Percentiles rank a stretch among this genome's conserved stretches.
phyloP scores from a whole-genome alignment of 805 yeast genomes.

The Danielia oregonensis region DNA sequence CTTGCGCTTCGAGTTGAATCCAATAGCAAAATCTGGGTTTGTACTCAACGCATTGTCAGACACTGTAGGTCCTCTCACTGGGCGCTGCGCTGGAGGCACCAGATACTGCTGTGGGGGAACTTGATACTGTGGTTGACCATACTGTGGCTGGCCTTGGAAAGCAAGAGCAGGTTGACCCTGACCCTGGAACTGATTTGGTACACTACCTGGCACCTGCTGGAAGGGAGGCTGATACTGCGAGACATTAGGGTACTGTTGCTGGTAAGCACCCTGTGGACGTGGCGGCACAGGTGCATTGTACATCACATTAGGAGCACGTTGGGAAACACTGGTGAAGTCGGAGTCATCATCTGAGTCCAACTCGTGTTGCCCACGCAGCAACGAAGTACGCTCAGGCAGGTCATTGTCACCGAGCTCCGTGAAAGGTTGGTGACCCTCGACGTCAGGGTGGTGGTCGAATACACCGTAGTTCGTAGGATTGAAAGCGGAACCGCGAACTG shows the following conservation, averaged over 20 bases:
- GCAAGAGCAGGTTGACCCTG: background rate
- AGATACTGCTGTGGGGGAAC: background rate
- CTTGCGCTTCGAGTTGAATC: constrained; percentile 18
- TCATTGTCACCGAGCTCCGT: constrained; percentile 33
- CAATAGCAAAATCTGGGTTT: constrained; percentile 40
- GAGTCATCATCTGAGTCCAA: constrained; percentile 46
- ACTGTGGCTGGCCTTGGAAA: too few species aligned
- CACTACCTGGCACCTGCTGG: background rate
- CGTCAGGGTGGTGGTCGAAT: constrained; percentile 43
- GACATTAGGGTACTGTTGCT: constrained; percentile 5
- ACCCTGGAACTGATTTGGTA: background rate
- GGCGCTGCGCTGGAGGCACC: constrained; percentile 9
- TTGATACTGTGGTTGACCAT: constrained; percentile 3
- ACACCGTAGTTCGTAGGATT: constrained; percentile 25
- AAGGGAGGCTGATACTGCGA: constrained; percentile 8
- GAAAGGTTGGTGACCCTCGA: constrained; percentile 44
- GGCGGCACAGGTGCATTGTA: constrained; percentile 8
- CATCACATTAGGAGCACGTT: constrained; percentile 63
- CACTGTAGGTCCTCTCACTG: constrained; percentile 26
- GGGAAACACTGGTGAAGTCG: constrained; percentile 75
- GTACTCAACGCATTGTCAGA: constrained; percentile 36
- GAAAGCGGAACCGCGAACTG: constrained; percentile 15
- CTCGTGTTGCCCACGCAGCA: constrained; percentile 6
- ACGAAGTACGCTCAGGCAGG: constrained; percentile 9
- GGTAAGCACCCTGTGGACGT: constrained; percentile 6